Base-by-base conservation (phyloP, 2,329 filamentous ascomycete genomes). In the Nothopassalora personata region DNA sequence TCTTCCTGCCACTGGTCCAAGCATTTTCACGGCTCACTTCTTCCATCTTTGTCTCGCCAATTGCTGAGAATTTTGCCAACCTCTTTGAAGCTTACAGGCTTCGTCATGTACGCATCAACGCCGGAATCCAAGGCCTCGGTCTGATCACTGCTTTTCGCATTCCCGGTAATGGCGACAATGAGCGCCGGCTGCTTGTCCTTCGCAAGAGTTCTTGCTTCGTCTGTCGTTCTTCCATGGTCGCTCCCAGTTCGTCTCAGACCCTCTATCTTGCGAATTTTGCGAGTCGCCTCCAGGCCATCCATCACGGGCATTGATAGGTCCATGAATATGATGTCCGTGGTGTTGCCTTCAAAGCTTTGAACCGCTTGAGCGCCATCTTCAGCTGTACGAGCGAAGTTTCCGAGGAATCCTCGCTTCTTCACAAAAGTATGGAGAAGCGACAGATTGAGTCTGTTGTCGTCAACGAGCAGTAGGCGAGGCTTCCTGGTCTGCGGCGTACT, bases 241-340 rank as follows among this genome's bases (percentile, higher is more conserved):
- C 47, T 50, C 18, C 56, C 48, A 28, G 54, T 55, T 30, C 56
- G 36, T 45, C 62, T 54, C 56, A 61, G 59, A 10, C 51, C 58
- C 60, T 72, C 72, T 30, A 69, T 60, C 5, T 57, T 52, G 8
- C 71, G 66, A 23, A 73, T 73, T 28, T 61, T 57, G 19, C 64
- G 57, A 15, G 70, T 70, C 8, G 70, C 67, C 30, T 67, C 63
- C 39, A 67, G 65, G 11, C 72, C 71, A 39, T 72, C 69, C 69
- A 73, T 72, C 23, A 72, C 62, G 1, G 71, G 71, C 71, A 73
- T 73, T 13, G 60, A 65, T 11, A 73, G 65, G 48, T 73, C 80
- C 79, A 82, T 82, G 23, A 82, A 75, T 2, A 82, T 75, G 46
- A 80, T 74, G 43, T 76, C 75, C 52, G 76, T 77, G 0, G 70